These are phyloP conservation scores for Trichophyton benhamiae DNA, from an alignment of 2,329 filamentous ascomycete species.

Conservation along the genomic window DNA sequence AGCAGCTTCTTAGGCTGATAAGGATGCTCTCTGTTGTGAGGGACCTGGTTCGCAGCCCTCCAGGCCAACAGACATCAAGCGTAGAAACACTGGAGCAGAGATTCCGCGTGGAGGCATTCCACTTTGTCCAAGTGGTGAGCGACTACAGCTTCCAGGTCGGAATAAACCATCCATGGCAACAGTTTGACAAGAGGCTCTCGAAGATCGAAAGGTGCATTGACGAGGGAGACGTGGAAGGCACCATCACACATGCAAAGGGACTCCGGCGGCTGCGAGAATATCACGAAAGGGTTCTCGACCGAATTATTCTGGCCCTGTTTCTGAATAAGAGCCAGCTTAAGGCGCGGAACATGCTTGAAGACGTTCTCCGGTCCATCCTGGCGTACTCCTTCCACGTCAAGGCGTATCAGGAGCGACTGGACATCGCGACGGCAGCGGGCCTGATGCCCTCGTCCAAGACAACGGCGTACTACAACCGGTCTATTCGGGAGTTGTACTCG, in stretches of 20 bases:
- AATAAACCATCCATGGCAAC: constrained; percentile 59
- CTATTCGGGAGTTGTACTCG: constrained; percentile 45
- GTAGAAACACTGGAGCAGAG: constrained; percentile 38
- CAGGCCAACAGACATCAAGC: constrained; percentile 16
- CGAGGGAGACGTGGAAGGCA: constrained; percentile 33
- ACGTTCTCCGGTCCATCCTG: constrained; percentile 62
- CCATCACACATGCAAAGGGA: constrained; percentile 43
- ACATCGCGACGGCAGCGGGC: not conserved
- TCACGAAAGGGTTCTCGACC: constrained; percentile 62
- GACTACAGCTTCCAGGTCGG: constrained; percentile 72
- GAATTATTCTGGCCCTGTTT: constrained; percentile 61
- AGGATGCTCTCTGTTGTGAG: constrained; percentile 68
- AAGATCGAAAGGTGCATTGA: constrained; percentile 48
- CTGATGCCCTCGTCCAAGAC: not conserved
- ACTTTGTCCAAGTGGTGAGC: constrained; percentile 61
- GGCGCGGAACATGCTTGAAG: constrained; percentile 59
- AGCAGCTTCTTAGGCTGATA: constrained; percentile 60
- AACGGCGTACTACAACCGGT: constrained; percentile 3
- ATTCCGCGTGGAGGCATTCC: constrained; percentile 65
- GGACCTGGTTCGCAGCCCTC: constrained; percentile 46
- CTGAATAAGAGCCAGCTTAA: constrained; percentile 63
- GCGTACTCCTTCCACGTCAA: constrained; percentile 45
- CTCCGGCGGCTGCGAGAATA: constrained; percentile 55
- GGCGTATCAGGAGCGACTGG: constrained; percentile 9
- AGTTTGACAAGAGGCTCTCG: constrained; percentile 55